A percentile compares a stretch with the other conserved stretches of the same genome.
Evolutionary conservation across 1,284 basidiomycete species (phyloP).

Genomic region (Phellinidium pouzarii): DNA sequence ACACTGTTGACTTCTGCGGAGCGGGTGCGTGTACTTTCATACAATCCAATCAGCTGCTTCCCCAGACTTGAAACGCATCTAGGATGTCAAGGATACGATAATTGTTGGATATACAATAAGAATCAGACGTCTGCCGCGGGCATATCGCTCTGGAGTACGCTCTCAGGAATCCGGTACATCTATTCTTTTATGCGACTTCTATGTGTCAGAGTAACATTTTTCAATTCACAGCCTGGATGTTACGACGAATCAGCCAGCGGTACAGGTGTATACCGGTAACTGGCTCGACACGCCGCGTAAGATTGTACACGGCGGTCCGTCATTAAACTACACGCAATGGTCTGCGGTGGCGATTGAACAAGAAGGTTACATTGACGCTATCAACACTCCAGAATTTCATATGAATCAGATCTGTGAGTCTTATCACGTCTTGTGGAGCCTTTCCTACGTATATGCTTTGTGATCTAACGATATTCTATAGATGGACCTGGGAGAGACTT

Average conservation of each 20-base stretch:
- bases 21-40: constrained; percentile 28
- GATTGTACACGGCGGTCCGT: constrained; percentile 36
- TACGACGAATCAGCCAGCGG: constrained; percentile 38
- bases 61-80: background rate
- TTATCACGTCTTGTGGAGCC: background rate
- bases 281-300: constrained; percentile 39
- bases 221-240: constrained; percentile 36
- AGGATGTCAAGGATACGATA: constrained; percentile 27
- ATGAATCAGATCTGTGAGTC: constrained; percentile 36
- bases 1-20: constrained; percentile 35
- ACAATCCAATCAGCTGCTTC: background rate
- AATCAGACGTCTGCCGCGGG: constrained; percentile 27
- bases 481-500: constrained; percentile 33
- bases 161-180: constrained; percentile 39
- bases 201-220: too few relatives aligned
- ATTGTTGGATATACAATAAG: constrained; percentile 40
- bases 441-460: background rate
- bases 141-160: constrained; percentile 37
- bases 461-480: background rate
- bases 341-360: constrained; percentile 44
- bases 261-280: constrained; percentile 41
- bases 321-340: constrained; percentile 32
- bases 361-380: constrained; percentile 41
- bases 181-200: background rate
- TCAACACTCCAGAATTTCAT: constrained; percentile 41